These are phyloP conservation scores for Pinus taeda DNA, from an alignment of 75 land plant genomes.

Conservation along the genomic window DNA sequence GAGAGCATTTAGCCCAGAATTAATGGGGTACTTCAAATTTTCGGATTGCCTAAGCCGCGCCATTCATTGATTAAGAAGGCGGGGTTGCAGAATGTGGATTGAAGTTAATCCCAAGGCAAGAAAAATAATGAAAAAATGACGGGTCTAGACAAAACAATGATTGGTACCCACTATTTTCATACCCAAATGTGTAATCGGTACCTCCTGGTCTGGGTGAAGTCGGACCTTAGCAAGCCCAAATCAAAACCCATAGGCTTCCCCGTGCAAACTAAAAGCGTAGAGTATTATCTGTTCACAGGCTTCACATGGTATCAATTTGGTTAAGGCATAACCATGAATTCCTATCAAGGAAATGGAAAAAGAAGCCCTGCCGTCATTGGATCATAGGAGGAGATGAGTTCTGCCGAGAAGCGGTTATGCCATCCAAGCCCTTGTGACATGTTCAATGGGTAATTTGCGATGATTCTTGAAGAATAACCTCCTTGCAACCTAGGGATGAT, in stretches of 20 bases:
- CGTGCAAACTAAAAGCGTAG: neutral
- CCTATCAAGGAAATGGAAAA: neutral
- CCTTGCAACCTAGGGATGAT: too few relatives aligned
- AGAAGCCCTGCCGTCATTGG: neutral
- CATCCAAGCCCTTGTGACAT: neutral
- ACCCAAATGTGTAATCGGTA: neutral
- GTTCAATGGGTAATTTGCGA: too few relatives aligned
- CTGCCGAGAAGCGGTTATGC: neutral
- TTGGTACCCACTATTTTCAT: neutral
- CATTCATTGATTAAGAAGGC: neutral
- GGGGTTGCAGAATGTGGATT: neutral
- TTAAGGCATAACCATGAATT: too few relatives aligned
- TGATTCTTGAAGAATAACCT: too few relatives aligned
- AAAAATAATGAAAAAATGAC: neutral
- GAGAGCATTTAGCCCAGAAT: neutral
- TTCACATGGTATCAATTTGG: neutral
- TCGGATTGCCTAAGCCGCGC: constrained; percentile 1
- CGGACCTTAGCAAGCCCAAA: neutral
- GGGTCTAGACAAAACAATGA: neutral
- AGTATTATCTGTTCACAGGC: neutral
- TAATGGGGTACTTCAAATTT: neutral
- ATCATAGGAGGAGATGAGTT: neutral
- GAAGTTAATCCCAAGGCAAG: neutral
- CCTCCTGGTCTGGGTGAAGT: neutral
- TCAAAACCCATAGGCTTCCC: neutral